A percentile compares a stretch with the other conserved stretches of the same genome.
phyloP scores from a whole-genome alignment of 1,284 basidiomycete species.

The Dichomitus squalens region DNA sequence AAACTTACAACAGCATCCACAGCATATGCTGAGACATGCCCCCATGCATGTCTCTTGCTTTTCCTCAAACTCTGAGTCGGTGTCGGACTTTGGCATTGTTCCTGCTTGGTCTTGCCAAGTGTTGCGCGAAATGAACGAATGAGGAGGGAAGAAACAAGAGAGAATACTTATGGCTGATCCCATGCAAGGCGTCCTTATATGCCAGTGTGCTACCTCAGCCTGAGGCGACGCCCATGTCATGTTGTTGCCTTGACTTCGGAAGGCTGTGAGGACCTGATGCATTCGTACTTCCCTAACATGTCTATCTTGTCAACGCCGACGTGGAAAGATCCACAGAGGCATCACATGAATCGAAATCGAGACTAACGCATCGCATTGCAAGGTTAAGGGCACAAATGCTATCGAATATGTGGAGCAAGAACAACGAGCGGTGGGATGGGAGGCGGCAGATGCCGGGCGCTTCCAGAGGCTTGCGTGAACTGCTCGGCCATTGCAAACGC shows the following conservation, averaged over 20 bases:
- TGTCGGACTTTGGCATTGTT: not conserved
- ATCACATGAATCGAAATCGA: too few relatives aligned
- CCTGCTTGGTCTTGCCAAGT: not conserved
- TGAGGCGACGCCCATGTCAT: too few relatives aligned
- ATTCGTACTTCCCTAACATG: too few relatives aligned
- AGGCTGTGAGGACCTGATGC: not conserved
- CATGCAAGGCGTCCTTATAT: not conserved
- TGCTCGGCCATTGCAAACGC: conserved; percentile 3
- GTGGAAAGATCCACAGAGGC: too few relatives aligned
- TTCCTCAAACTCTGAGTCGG: not conserved
- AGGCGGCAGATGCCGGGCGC: conserved; percentile 12
- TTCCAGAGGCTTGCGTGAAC: conserved; percentile 14
- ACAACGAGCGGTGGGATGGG: not conserved
- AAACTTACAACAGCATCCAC: conserved; percentile 8
- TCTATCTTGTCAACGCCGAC: too few relatives aligned
- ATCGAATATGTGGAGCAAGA: not conserved
- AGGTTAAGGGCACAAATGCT: too few relatives aligned
- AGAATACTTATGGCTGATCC: not conserved
- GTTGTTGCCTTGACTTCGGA: too few relatives aligned
- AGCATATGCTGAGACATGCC: conserved; percentile 7
- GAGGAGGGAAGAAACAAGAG: not conserved
- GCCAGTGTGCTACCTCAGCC: too few relatives aligned
- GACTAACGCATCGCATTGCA: too few relatives aligned
- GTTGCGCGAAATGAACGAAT: not conserved
- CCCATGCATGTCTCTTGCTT: conserved; percentile 3